Base-by-base conservation (phyloP, 768 basidiomycete genomes). In the Panellus pusillus region DNA sequence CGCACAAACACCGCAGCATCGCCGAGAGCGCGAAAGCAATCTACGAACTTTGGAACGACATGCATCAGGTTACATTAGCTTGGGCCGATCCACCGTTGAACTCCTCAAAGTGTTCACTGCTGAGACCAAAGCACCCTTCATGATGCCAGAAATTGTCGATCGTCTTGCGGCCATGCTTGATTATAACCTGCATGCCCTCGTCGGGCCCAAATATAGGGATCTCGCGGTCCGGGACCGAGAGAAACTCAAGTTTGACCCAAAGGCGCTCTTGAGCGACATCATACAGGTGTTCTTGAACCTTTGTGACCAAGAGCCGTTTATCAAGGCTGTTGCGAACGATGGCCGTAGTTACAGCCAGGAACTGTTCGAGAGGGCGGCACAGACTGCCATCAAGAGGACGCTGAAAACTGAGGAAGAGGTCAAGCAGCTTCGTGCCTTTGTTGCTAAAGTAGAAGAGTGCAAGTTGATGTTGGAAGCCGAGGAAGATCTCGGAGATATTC, bases 111-210 rank as follows among this genome's bases (percentile, higher is more conserved):
- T 91, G 49, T 94, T 98, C 73, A 96, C 96, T 1, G 89, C 87
- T 0, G 90, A 96, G 67, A 91, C 93, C 0, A 93, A 89, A 66
- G 81, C 77, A 24, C 95, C 97, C 0, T 99, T 98, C 72, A 89
- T 97, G 83, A 89, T 92, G 71, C 88, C 91, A 8, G 97, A 99
- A 71, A 98, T 99, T 43, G 91, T 98, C 47, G 89, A 95, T 68
- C 83, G 90, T 32, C 79, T 99, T 14, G 97, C 97, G 3, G 95
- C 95, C 1, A 98, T 97, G 91, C 72, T 99, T 63, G 91, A 97
- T 66, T 93, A 94, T 72, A 98, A 98, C 65, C 77, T 99, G 17
- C 84, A 87, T 44, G 87, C 86, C 2, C 83, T 99, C 19, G 91
- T 86, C 41, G 97, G 97, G 0, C 93, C 95, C 5, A 85, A 82